Percentiles rank a stretch among this genome's conserved stretches.
Evolutionary conservation across 352 stramenopile genomes (phyloP).

Genomic region (Globisporangium spiculum): DNA sequence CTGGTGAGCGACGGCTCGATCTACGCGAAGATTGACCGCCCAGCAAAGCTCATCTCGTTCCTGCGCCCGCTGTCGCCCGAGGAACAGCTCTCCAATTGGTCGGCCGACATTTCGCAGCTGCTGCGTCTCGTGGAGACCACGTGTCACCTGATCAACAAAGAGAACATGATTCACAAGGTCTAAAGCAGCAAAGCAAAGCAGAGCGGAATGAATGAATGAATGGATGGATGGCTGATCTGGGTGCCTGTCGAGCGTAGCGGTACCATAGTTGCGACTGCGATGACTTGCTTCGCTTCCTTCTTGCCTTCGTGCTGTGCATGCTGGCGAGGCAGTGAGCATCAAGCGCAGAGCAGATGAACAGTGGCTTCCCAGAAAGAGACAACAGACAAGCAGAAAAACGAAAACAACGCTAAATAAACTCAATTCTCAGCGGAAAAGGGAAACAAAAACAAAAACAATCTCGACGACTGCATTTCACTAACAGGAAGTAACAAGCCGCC

Average conservation of each 20-base stretch:
- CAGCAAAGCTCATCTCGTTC: constrained; percentile 96
- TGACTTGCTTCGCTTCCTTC: neutral
- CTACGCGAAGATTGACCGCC: constrained; percentile 97
- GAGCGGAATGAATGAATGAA: constrained; percentile 8
- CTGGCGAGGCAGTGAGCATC: no score
- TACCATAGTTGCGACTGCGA: neutral
- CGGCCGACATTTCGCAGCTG: constrained; percentile 94
- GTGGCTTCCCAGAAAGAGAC: neutral
- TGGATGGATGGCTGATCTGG: no score
- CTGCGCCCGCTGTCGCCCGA: constrained; percentile 86
- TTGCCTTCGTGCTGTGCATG: no score
- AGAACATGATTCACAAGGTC: constrained; percentile 97
- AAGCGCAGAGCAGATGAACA: no score
- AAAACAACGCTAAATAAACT: neutral
- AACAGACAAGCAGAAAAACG: neutral
- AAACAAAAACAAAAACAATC: neutral
- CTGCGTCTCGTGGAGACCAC: constrained; percentile 96
- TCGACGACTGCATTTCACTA: neutral
- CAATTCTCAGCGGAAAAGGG: neutral
- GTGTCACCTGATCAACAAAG: constrained; percentile 98
- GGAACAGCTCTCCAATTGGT: constrained; percentile 95
- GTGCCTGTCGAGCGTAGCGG: no score
- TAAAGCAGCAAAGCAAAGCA: constrained; percentile 25
- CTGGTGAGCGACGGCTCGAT: constrained; percentile 93
- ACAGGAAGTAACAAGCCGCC: neutral